Base-by-base conservation (phyloP, 2,329 filamentous ascomycete genomes). In the Aspergillus aculeatus region DNA sequence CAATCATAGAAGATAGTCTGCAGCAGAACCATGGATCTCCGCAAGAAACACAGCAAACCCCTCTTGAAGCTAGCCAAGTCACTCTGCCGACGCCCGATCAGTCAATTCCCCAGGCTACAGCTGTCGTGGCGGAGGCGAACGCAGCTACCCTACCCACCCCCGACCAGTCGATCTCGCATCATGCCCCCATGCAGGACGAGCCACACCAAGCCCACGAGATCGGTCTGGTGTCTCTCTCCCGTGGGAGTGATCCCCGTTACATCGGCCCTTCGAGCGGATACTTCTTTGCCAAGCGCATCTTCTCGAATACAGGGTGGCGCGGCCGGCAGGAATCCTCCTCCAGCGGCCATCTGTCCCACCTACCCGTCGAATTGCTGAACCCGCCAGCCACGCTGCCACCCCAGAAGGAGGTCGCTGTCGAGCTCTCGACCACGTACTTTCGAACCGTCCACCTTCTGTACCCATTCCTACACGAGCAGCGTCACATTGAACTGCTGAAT, bases 251-350 rank as follows among this genome's bases (percentile, higher is more conserved):
- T 21, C 66, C 69, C 3, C 75, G 80, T 58, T 85, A 85, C 51
- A 81, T 85, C 14, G 83, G 83, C 0, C 83, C 83, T 2, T 85
- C 83, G 0, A 84, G 82, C 41, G 83, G 83, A 1, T 83, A 82
- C 58, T 83, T 83, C 47, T 75, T 84, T 12, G 81, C 82, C 2
- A 79, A 80, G 1, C 71, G 83, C 2, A 76, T 84, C 64, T 74
- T 84, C 12, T 72, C 77, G 23, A 76, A 73, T 7, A 69, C 74
- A 5, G 70, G 74, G 16, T 56, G 72, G 62, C 54, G 71, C 64
- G 19, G 63, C 48, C 56, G 23, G 56, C 32, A 52, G 47, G 29
- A 58, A 50, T 59, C 61, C 19, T 24, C 57, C n/a, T 41, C 26
- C 31, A 6, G 21, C 47, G 0, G 54, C 54, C n/a, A 62, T 66